Percentiles rank a stretch among this genome's conserved stretches.
These are phyloP conservation scores for Jamesozyma spencerorum DNA, from an alignment of 805 yeast genomes.

Conservation along the genomic window DNA sequence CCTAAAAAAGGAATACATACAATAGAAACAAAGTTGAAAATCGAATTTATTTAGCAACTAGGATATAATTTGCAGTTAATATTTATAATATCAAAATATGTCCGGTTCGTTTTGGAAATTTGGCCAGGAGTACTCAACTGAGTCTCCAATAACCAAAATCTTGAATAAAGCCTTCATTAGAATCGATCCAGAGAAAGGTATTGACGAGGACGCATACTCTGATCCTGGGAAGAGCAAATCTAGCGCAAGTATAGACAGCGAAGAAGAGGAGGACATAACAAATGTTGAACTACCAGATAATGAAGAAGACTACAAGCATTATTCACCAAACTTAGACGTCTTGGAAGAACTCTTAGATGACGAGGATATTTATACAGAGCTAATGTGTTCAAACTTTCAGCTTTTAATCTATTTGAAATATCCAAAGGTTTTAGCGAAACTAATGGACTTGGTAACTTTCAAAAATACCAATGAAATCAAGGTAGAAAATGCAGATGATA, in stretches of 20 bases:
- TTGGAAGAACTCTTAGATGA: constrained; percentile 63
- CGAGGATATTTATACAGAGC: constrained; percentile 63
- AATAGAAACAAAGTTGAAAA: too few relatives aligned
- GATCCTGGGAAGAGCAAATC: constrained; percentile 1
- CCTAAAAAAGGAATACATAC: too few relatives aligned
- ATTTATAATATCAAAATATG: constrained; percentile 15
- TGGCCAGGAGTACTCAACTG: constrained; percentile 47
- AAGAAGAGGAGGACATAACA: constrained; percentile 19
- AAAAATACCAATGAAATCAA: constrained; percentile 14
- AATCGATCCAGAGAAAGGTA: constrained; percentile 14
- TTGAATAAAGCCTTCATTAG: constrained; percentile 31
- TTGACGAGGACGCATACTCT: neutral
- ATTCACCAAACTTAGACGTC: constrained; percentile 34
- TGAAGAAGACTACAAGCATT: constrained; percentile 29
- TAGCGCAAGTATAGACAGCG: constrained; percentile 4
- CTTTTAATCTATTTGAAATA: constrained; percentile 72
- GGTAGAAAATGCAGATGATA: constrained; percentile 4
- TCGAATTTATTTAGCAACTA: too few relatives aligned
- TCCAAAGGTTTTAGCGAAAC: constrained; percentile 59
- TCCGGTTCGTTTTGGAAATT: constrained; percentile 51
- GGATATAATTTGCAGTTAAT: too few relatives aligned
- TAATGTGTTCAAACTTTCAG: constrained; percentile 62
- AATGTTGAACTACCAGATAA: constrained; percentile 26
- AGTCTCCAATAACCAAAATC: constrained; percentile 45
- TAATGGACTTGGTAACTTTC: constrained; percentile 56